Evolutionary conservation across 164 flowering plant species (phyloP).

Genomic region (Protea cynaroides): DNA sequence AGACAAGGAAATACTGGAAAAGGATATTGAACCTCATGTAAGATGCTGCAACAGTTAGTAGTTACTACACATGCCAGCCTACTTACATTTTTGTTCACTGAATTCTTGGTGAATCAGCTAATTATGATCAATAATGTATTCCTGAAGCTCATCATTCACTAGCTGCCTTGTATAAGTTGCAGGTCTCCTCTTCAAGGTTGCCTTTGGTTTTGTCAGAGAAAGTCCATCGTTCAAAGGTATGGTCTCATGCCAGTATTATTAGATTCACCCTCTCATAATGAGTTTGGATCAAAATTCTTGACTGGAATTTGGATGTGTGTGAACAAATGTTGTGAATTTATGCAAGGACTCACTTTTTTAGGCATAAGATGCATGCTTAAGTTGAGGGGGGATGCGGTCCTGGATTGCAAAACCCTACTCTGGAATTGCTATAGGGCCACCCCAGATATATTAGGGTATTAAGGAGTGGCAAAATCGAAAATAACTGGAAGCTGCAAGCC

Average conservation of each 20-base stretch:
- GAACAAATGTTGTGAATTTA: background rate
- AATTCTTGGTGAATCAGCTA: background rate
- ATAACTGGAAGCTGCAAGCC: too few species aligned
- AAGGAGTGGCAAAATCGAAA: too few species aligned
- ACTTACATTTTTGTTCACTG: background rate
- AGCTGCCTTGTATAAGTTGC: constrained; percentile 12
- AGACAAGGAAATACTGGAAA: constrained; percentile 35
- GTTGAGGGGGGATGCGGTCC: too few species aligned
- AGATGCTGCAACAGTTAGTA: constrained; percentile 16
- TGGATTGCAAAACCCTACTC: too few species aligned
- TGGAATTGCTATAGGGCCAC: too few species aligned
- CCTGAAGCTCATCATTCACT: background rate
- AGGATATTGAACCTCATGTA: constrained; percentile 37
- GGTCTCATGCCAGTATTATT: background rate
- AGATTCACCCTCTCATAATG: background rate
- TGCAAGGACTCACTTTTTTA: background rate
- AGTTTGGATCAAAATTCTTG: background rate
- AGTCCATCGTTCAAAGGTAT: constrained; percentile 65
- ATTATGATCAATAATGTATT: background rate
- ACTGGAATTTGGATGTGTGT: background rate
- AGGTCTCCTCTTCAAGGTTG: constrained; percentile 57
- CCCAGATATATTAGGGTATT: too few species aligned
- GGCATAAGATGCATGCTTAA: background rate
- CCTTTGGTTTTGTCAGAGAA: constrained; percentile 74
- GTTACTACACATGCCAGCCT: background rate